Evolutionary conservation across 768 basidiomycete genomes (phyloP).

Genomic region (Lenzites betulinus): DNA sequence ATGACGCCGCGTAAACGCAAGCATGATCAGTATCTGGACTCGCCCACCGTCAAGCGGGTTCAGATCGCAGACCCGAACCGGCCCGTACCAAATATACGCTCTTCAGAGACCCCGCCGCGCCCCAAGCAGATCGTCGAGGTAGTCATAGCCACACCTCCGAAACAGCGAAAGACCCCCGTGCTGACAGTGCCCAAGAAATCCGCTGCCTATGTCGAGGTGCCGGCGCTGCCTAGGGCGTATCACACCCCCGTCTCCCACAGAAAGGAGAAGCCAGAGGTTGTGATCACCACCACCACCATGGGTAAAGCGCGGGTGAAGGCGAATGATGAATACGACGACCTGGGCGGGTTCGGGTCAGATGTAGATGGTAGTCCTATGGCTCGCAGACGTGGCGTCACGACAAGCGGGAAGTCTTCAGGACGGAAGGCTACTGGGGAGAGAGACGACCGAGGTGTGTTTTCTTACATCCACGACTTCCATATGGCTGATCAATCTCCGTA

Average conservation of each 20-base stretch:
- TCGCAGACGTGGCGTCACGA: constrained; percentile 22
- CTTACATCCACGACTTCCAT: constrained; percentile 4
- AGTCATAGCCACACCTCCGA: constrained; percentile 17
- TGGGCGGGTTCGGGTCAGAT: constrained; percentile 62
- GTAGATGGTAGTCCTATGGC: constrained; percentile 36
- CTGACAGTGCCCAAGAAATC: constrained; percentile 22
- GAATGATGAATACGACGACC: constrained; percentile 42
- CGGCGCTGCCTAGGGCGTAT: constrained; percentile 27
- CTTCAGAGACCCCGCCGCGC: constrained; percentile 14
- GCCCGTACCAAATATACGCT: constrained; percentile 19
- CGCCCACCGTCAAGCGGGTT: constrained; percentile 65
- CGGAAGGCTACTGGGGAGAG: constrained; percentile 66
- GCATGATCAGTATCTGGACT: constrained; percentile 54
- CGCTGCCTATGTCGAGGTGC: constrained; percentile 34
- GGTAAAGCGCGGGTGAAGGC: constrained; percentile 34
- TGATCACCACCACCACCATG: constrained; percentile 11
- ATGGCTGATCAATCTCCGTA: constrained; percentile 25
- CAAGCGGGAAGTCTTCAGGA: constrained; percentile 50
- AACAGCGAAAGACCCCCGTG: constrained; percentile 13
- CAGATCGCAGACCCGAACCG: constrained; percentile 31
- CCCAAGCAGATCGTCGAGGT: constrained; percentile 6
- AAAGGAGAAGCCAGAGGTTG: constrained; percentile 21
- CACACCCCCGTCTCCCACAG: constrained; percentile 24
- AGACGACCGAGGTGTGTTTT: constrained; percentile 65
- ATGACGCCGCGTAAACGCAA: constrained; percentile 76